Conservation (phyloP, 2,329 filamentous ascomycete genomes). For the Cladosporium austrohemisphaericum region DNA sequence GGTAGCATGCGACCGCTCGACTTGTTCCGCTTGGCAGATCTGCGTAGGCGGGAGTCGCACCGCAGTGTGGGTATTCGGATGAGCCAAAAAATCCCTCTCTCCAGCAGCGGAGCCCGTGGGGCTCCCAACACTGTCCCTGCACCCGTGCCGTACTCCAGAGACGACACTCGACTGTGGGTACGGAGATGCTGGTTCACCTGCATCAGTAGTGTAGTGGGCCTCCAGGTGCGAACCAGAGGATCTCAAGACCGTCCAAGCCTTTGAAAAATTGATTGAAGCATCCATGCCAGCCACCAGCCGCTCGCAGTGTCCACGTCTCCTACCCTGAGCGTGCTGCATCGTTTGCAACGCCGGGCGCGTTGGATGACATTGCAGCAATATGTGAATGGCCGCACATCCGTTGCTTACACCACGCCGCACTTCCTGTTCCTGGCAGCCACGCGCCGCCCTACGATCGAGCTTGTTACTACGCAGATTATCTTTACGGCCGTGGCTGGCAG, state of each 20-base stretch:
- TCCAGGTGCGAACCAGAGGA: constrained; percentile 3
- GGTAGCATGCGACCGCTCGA: constrained; percentile 4
- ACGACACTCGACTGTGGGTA: not conserved
- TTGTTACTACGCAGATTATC: not conserved
- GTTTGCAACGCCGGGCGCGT: not conserved
- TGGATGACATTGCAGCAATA: constrained; percentile 8
- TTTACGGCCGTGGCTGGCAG: constrained; percentile 3
- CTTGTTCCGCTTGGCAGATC: constrained; percentile 12
- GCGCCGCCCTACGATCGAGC: not conserved
- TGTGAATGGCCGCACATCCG: not conserved
- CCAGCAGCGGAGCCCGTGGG: constrained; percentile 12
- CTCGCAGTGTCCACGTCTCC: too few relatives aligned
- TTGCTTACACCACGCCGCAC: not conserved
- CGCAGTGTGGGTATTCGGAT: constrained; percentile 8
- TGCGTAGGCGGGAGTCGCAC: constrained; percentile 12
- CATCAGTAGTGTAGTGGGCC: constrained; percentile 9
- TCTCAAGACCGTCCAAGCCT: not conserved
- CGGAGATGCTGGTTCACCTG: constrained; percentile 5
- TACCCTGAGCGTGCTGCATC: too few relatives aligned
- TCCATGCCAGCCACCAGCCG: not conserved
- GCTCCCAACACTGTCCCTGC: constrained; percentile 13
- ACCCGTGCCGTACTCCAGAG: constrained; percentile 10
- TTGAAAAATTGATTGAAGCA: not conserved
- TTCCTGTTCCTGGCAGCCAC: not conserved
- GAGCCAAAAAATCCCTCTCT: constrained; percentile 14